Percentiles rank a stretch among this genome's conserved stretches.
Conservation (phyloP, 1,139 yeast genomes). For the Candida mesenterica region DNA sequence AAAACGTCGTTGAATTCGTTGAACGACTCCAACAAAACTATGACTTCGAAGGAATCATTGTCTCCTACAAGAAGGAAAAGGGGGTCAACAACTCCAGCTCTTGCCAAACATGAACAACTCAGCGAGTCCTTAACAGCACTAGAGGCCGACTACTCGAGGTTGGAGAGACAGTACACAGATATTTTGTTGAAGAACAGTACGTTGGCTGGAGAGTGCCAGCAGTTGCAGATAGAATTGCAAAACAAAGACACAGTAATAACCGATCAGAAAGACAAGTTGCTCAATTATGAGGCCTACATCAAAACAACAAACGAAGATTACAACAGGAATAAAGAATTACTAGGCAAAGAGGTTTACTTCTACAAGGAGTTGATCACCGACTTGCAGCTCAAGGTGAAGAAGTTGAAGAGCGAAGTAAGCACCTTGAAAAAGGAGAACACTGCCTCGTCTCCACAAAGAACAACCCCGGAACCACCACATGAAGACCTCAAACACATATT, state of each 20-base stretch:
- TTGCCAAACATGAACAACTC: too few species aligned
- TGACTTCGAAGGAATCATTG: too few species aligned
- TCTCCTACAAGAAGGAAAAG: too few species aligned
- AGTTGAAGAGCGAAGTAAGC: slow-evolving; percentile 23
- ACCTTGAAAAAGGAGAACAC: slow-evolving; percentile 2
- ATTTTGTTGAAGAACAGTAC: slow-evolving; percentile 22
- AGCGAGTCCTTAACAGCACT: too few species aligned
- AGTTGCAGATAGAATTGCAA: slow-evolving; percentile 23
- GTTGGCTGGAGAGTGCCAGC: slow-evolving; percentile 20
- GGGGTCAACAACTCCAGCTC: too few species aligned
- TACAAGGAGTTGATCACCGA: slow-evolving; percentile 35
- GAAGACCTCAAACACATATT: slow-evolving; percentile 14
- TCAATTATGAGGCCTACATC: slow-evolving; percentile 22
- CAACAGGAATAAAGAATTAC: slow-evolving; percentile 26
- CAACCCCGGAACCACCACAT: slow-evolving; percentile 2
- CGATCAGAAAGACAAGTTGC: slow-evolving; percentile 20
- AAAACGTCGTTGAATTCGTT: slow-evolving; percentile 11
- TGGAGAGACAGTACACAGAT: slow-evolving; percentile 31
- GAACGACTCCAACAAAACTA: slow-evolving; percentile 1
- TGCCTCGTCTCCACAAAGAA: too few species aligned
- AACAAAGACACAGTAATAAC: slow-evolving; percentile 18
- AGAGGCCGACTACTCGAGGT: slow-evolving; percentile 11
- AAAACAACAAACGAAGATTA: slow-evolving; percentile 22
- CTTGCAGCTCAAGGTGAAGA: slow-evolving; percentile 28
- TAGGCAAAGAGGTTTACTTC: slow-evolving; percentile 29